Percentiles rank a stretch among this genome's conserved stretches.
phyloP scores from a whole-genome alignment of 129 eudicot genomes.

The Chrysanthemum seticuspe region DNA sequence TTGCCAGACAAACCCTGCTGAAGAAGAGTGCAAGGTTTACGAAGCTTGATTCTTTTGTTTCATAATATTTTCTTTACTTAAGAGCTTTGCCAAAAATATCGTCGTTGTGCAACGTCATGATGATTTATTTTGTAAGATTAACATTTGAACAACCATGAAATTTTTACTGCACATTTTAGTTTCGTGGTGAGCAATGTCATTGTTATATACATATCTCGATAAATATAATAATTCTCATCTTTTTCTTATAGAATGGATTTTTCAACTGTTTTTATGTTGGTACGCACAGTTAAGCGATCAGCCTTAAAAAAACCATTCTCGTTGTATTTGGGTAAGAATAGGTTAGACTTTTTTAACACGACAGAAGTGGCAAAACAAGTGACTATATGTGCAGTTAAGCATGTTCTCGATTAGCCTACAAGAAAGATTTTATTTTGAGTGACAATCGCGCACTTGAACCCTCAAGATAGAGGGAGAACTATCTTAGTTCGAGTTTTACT shows the following conservation, averaged over 20 bases:
- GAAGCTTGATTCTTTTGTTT: slow-evolving; percentile 44
- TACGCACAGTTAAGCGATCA: no score
- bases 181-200: not conserved
- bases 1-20: slow-evolving; percentile 81
- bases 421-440: no score
- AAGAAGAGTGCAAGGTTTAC: slow-evolving; percentile 90
- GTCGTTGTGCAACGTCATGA: slow-evolving; percentile 12
- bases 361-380: no score
- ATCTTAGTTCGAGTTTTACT: no score
- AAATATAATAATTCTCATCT: not conserved
- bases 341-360: no score
- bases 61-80: not conserved
- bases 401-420: no score
- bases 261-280: not conserved
- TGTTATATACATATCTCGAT: not conserved
- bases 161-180: slow-evolving; percentile 12
- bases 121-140: slow-evolving; percentile 25
- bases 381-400: no score
- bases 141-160: slow-evolving; percentile 20
- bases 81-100: slow-evolving; percentile 10
- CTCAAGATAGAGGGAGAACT: no score
- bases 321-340: no score
- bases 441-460: no score
- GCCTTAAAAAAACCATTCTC: no score
- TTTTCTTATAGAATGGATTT: not conserved